Evolutionary conservation across 768 basidiomycete genomes (phyloP).

Genomic region (Rhizopogon vinicolor): DNA sequence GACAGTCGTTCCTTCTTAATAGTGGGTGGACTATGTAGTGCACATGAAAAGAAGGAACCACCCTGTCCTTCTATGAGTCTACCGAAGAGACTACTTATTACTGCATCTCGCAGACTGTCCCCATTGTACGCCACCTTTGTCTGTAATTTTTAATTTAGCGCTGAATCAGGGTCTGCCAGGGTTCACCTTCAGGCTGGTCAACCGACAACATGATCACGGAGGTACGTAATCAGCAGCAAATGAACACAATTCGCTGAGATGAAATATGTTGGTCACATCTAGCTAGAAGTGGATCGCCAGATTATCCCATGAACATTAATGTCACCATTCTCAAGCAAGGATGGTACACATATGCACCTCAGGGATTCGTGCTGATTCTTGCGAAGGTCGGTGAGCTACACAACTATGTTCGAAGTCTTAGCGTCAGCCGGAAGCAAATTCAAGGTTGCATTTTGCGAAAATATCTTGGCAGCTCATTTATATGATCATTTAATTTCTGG

Average conservation of each 20-base stretch:
- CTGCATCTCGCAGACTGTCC: background rate
- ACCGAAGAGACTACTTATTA: too few relatives aligned
- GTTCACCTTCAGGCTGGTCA: background rate
- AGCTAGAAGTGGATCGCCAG: background rate
- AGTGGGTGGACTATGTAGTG: too few relatives aligned
- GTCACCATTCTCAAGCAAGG: background rate
- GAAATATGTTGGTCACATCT: background rate
- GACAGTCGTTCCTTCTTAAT: too few relatives aligned
- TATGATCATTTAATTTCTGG: background rate
- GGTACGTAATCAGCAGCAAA: background rate
- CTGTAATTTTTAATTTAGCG: background rate
- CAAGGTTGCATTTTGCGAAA: background rate
- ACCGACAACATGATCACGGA: background rate
- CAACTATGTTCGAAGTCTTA: too few relatives aligned
- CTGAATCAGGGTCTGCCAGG: too few relatives aligned
- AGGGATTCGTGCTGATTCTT: too few relatives aligned
- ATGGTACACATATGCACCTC: too few relatives aligned
- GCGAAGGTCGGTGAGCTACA: too few relatives aligned
- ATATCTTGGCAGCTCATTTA: background rate
- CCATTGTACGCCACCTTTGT: background rate
- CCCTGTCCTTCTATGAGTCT: background rate
- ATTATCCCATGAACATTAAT: background rate
- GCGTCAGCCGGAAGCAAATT: background rate
- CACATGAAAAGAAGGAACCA: background rate
- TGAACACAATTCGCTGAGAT: background rate